These are phyloP conservation scores for Aureobasidium mangrovei DNA, from an alignment of 2,329 filamentous ascomycete species.

Conservation along the genomic window DNA sequence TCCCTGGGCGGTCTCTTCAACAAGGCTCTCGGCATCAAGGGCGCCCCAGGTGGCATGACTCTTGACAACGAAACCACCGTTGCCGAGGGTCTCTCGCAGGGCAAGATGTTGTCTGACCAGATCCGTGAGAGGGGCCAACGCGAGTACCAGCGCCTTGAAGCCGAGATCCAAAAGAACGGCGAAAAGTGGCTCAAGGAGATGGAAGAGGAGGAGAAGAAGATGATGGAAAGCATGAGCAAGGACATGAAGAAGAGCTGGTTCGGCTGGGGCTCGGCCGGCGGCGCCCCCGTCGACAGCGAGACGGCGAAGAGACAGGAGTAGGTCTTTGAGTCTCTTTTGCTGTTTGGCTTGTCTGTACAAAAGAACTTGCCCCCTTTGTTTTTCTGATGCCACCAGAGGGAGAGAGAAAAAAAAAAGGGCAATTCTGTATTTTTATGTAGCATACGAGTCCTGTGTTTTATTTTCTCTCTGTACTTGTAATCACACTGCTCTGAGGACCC, in stretches of 20 bases:
- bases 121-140: conserved; percentile 84
- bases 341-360: no score
- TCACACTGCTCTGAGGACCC: no score
- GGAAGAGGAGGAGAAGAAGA: conserved; percentile 76
- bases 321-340: background rate
- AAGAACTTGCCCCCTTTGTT: no score
- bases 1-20: conserved; percentile 50
- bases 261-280: conserved; percentile 26
- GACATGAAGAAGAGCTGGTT: conserved; percentile 76
- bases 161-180: conserved; percentile 85
- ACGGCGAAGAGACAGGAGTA: conserved; percentile 9
- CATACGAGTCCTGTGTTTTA: no score
- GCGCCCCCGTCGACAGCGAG: conserved; percentile 5
- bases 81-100: conserved; percentile 71
- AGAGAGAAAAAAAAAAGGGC: no score
- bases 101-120: conserved; percentile 95
- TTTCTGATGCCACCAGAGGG: no score
- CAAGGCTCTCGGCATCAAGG: conserved; percentile 68
- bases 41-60: conserved; percentile 52
- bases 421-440: no score
- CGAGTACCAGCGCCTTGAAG: conserved; percentile 82
- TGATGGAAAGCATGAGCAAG: conserved; percentile 82
- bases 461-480: no score
- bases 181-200: conserved; percentile 95
- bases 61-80: conserved; percentile 46